Evolutionary conservation across 2,329 filamentous ascomycete species (phyloP).

Genomic region (Emergomyces africanus): DNA sequence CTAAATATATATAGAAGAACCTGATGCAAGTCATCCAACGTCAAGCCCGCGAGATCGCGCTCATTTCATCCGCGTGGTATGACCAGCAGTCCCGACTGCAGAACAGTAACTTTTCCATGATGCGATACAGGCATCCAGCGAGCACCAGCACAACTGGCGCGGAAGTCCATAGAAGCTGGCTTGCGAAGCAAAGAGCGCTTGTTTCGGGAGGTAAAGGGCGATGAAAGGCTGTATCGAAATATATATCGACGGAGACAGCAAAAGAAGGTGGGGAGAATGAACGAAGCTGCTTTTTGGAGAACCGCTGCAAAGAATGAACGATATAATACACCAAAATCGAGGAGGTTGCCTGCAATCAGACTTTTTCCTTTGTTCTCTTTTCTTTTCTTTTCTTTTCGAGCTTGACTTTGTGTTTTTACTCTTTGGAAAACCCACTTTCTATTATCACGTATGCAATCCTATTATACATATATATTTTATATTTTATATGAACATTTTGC

Average conservation of each 20-base stretch:
- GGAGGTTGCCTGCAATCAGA: neutral
- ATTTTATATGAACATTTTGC: neutral
- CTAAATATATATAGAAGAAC: constrained; percentile 19
- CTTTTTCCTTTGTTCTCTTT: neutral
- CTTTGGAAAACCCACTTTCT: neutral
- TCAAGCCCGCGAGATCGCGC: constrained; percentile 31
- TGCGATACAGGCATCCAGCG: constrained; percentile 25
- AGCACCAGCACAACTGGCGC: constrained; percentile 17
- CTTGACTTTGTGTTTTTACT: no score
- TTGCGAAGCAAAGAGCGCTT: constrained; percentile 30
- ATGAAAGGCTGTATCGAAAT: neutral
- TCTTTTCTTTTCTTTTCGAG: no score
- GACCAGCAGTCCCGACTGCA: constrained; percentile 34
- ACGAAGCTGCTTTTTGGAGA: neutral
- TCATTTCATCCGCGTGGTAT: constrained; percentile 37
- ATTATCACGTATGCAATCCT: neutral
- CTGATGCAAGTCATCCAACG: constrained; percentile 28
- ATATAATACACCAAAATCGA: neutral
- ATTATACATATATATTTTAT: neutral
- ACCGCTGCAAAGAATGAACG: neutral
- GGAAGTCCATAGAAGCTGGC: constrained; percentile 31
- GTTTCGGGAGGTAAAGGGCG: neutral
- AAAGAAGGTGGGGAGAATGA: neutral
- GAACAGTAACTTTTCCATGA: constrained; percentile 30
- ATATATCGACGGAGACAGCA: neutral